Base-by-base conservation (phyloP, 345 rosid genomes). In the Noccaea bulbosa region DNA sequence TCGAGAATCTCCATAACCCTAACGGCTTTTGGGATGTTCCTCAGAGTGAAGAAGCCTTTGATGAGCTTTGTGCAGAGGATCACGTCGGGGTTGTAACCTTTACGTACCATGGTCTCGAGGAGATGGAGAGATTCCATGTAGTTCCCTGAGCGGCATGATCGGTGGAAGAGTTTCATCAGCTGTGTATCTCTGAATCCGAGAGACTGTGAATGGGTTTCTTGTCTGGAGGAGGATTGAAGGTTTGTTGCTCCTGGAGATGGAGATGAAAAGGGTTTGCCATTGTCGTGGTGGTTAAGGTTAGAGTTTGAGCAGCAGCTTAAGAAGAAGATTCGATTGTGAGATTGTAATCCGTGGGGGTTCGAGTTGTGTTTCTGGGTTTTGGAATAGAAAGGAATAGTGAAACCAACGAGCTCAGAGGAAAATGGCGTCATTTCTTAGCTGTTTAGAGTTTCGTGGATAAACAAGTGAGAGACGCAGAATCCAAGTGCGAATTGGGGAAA, bases 1-100 rank as follows among this genome's bases (percentile, higher is more conserved):
- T 92, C 98, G 55, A 88, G 64, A 30, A 93, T 87, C 69, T 83
- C 93, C 91, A 93, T 83, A 5, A 90, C 95, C 64, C 85, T 84
- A 39, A 69, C 67, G 2, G 91, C 93, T 73, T 90, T 90, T 0
- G 84, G 82, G 6, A 82, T 50, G 52, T 88, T 84, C 67, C 80
- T 81, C 0, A 78, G 77, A 30, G 69, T 81, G 72, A 87, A 84
- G 11, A 93, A 83, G 7, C 93, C 91, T 77, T 87, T 85, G 8
- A 90, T 83, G 72, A 93, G 92, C 87, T 84, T 87, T 6, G 97
- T 93, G 66, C 97, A 93, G 45, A 79, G 64, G 20, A 90, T 71
- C 38, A 85, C 89, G 65, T 90, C 95, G 8, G 93, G 97, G 16
- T 68, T 83, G 69, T 81, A 82, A 10, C 86, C 90, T 60, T 83